phyloP scores from a whole-genome alignment of 768 basidiomycete species.

The Leucocoprinus leucothites region DNA sequence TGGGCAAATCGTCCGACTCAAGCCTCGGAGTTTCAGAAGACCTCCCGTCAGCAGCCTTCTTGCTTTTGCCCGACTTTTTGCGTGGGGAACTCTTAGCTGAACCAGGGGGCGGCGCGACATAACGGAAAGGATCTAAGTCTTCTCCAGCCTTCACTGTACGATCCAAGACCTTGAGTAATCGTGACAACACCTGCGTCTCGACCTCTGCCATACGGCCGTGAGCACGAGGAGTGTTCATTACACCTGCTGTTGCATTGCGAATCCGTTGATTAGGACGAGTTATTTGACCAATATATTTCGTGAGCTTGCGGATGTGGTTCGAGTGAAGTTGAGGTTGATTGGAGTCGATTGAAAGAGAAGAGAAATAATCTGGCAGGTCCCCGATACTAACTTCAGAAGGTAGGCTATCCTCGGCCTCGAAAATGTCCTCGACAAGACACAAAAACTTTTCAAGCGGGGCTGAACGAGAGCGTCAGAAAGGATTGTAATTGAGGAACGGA shows the following conservation, averaged over 20 bases:
- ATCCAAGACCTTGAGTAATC: slow-evolving; percentile 76
- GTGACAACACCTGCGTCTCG: slow-evolving; percentile 56
- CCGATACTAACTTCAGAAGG: slow-evolving; percentile 54
- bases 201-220: slow-evolving; percentile 66
- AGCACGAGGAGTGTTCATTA: slow-evolving; percentile 42
- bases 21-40: slow-evolving; percentile 41
- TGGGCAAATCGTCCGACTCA: slow-evolving; percentile 25
- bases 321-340: slow-evolving; percentile 61
- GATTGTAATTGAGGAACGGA: background rate
- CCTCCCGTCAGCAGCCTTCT: slow-evolving; percentile 35
- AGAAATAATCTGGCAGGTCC: slow-evolving; percentile 71
- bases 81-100: slow-evolving; percentile 34
- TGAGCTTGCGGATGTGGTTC: slow-evolving; percentile 61
- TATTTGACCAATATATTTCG: slow-evolving; percentile 64
- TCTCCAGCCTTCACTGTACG: slow-evolving; percentile 76
- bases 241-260: slow-evolving; percentile 39
- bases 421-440: slow-evolving; percentile 78
- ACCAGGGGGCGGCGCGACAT: slow-evolving; percentile 20
- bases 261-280: slow-evolving; percentile 68
- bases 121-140: slow-evolving; percentile 67
- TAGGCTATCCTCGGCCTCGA: slow-evolving; percentile 74
- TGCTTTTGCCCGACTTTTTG: slow-evolving; percentile 47
- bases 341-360: slow-evolving; percentile 51
- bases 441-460: slow-evolving; percentile 75
- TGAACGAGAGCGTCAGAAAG: slow-evolving; percentile 21